A percentile compares a stretch with the other conserved stretches of the same genome.
These are phyloP conservation scores for Cercophora newfieldiana DNA, from an alignment of 495 filamentous ascomycete species.

Conservation along the genomic window DNA sequence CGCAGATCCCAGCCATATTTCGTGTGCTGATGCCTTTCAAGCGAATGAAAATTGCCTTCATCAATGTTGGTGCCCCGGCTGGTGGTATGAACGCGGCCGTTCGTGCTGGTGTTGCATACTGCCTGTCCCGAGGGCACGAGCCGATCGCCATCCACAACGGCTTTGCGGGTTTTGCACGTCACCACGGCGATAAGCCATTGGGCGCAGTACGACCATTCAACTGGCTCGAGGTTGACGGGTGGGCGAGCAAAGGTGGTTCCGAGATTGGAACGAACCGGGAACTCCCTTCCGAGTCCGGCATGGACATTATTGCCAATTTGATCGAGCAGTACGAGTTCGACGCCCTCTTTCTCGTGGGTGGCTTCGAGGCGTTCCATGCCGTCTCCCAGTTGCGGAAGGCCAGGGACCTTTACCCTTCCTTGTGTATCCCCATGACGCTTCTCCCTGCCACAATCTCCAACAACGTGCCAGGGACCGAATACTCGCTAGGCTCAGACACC, in stretches of 20 bases:
- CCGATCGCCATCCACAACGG: constrained; percentile 94
- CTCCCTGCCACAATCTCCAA: constrained; percentile 97
- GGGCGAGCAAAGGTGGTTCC: constrained; percentile 94
- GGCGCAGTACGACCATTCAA: constrained; percentile 80
- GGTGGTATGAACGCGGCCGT: constrained; percentile 99
- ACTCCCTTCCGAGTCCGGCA: constrained; percentile 78
- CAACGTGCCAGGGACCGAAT: constrained; percentile 98
- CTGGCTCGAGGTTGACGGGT: constrained; percentile 93
- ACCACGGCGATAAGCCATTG: constrained; percentile 78
- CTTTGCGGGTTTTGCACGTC: constrained; percentile 90
- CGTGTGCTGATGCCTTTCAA: constrained; percentile 37
- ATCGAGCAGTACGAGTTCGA: constrained; percentile 88
- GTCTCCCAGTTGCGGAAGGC: constrained; percentile 82
- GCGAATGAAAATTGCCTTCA: constrained; percentile 90
- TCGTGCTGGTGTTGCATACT: constrained; percentile 93
- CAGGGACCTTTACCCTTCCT: constrained; percentile 71
- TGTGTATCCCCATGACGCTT: constrained; percentile 90
- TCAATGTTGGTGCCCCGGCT: constrained; percentile 97
- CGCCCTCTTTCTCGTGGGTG: constrained; percentile 88
- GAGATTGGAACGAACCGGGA: constrained; percentile 98
- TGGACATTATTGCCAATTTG: constrained; percentile 77
- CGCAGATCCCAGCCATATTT: not conserved
- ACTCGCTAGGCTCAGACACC: constrained; percentile 93
- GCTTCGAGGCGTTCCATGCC: constrained; percentile 96
- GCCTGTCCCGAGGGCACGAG: constrained; percentile 86